Conservation (phyloP, 2,329 filamentous ascomycete genomes). For the Rhynchosporium graminicola region DNA sequence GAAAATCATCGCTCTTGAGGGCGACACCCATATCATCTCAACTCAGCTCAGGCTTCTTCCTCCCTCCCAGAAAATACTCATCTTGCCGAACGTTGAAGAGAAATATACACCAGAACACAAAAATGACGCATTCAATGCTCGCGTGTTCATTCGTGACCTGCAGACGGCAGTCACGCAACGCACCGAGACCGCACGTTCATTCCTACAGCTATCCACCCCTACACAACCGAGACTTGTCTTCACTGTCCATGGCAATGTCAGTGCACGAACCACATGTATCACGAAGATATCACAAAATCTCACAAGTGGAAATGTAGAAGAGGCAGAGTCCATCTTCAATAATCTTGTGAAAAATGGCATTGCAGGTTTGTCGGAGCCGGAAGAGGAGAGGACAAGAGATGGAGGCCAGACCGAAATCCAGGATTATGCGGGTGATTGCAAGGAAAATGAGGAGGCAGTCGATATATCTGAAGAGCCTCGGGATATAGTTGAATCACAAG, state of each 20-base stretch:
- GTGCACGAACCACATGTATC: conserved; percentile 57
- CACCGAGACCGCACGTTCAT: conserved; percentile 51
- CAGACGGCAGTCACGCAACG: conserved; percentile 53
- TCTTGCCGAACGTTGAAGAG: conserved; percentile 48
- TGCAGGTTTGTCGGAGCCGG: conserved; percentile 41
- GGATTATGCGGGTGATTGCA: conserved; percentile 28
- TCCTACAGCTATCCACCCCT: conserved; percentile 50
- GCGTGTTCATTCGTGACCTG: conserved; percentile 49
- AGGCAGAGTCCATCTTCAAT: conserved; percentile 54
- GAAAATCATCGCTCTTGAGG: conserved; percentile 62
- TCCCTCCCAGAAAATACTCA: conserved; percentile 57
- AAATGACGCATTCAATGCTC: conserved; percentile 43
- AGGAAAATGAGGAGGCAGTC: conserved; percentile 2
- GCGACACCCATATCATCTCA: conserved; percentile 53
- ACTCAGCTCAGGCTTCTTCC: conserved; percentile 63
- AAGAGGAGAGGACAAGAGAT: conserved; percentile 14
- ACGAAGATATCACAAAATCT: conserved; percentile 54
- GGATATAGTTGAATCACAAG: conserved; percentile 59
- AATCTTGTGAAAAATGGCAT: conserved; percentile 53
- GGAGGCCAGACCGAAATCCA: conserved; percentile 9
- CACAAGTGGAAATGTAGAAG: conserved; percentile 50
- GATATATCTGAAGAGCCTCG: conserved; percentile 57
- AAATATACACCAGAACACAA: conserved; percentile 34
- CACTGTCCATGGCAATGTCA: conserved; percentile 58
- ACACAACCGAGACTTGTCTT: conserved; percentile 58